A percentile compares a stretch with the other conserved stretches of the same genome.
phyloP scores from a whole-genome alignment of 441 rosid genomes.

The Aquilaria agallochum region DNA sequence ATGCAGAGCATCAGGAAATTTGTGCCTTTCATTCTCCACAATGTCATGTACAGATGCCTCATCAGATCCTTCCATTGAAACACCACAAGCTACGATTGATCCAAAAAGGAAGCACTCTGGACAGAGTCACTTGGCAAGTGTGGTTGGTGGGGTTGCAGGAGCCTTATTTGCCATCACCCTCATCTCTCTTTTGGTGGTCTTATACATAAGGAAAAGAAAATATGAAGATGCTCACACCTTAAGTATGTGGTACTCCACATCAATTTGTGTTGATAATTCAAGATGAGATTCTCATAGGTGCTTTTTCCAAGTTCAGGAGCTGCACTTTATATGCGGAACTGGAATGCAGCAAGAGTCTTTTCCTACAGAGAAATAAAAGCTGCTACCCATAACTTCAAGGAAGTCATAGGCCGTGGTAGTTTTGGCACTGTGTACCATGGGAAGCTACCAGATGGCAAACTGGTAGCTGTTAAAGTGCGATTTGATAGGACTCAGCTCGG shows the following conservation, averaged over 20 bases:
- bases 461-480: slow-evolving; percentile 87
- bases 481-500: slow-evolving; percentile 82
- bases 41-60: slow-evolving; percentile 61
- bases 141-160: slow-evolving; percentile 62
- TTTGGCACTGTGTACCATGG: slow-evolving; percentile 91
- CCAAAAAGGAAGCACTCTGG: slow-evolving; percentile 36
- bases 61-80: slow-evolving; percentile 58
- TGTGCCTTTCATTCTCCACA: slow-evolving; percentile 73
- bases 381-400: slow-evolving; percentile 77
- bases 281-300: slow-evolving; percentile 15
- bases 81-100: slow-evolving; percentile 75
- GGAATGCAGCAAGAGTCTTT: slow-evolving; percentile 78
- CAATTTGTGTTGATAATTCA: slow-evolving; percentile 6
- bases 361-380: slow-evolving; percentile 79
- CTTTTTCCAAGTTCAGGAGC: slow-evolving; percentile 33
- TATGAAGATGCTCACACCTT: slow-evolving; percentile 32
- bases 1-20: slow-evolving; percentile 72
- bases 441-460: slow-evolving; percentile 72
- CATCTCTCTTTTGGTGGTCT: slow-evolving; percentile 28
- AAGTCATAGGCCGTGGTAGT: slow-evolving; percentile 85
- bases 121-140: slow-evolving; percentile 35
- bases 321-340: slow-evolving; percentile 58
- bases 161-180: slow-evolving; percentile 43
- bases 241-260: slow-evolving; percentile 35
- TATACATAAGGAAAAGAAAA: slow-evolving; percentile 42